Evolutionary conservation across 768 basidiomycete genomes (phyloP).

Genomic region (Sporobolomyces phaffii): DNA sequence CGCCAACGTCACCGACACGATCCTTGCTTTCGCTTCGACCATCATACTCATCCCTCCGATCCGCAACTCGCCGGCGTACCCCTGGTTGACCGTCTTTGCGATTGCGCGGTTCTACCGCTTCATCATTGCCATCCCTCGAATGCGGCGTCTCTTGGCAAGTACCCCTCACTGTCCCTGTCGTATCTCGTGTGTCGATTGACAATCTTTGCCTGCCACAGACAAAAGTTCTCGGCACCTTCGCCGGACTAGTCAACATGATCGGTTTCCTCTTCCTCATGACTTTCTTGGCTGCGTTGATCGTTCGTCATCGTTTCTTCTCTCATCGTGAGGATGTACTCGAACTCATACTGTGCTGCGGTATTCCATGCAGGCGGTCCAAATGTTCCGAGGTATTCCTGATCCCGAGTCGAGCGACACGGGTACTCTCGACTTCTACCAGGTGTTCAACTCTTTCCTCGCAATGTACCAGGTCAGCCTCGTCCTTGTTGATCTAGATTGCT

Average conservation of each 20-base stretch:
- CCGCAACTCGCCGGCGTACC: slow-evolving; percentile 59
- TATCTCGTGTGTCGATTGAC: too few species aligned
- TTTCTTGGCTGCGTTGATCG: slow-evolving; percentile 73
- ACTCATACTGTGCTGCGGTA: too few species aligned
- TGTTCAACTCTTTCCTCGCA: slow-evolving; percentile 77
- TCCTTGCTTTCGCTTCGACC: slow-evolving; percentile 66
- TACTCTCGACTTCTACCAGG: slow-evolving; percentile 67
- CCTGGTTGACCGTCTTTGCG: slow-evolving; percentile 87
- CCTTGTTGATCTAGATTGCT: background rate
- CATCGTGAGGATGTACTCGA: too few species aligned
- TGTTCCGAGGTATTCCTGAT: slow-evolving; percentile 66
- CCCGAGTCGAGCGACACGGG: slow-evolving; percentile 44
- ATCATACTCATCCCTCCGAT: slow-evolving; percentile 81
- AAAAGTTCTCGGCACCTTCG: slow-evolving; percentile 85
- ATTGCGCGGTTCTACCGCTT: slow-evolving; percentile 80
- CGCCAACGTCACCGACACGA: slow-evolving; percentile 66
- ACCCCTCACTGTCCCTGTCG: background rate
- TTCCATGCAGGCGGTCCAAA: slow-evolving; percentile 62
- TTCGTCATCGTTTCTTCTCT: slow-evolving; percentile 31
- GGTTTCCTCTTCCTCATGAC: slow-evolving; percentile 83
- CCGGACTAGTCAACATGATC: slow-evolving; percentile 83
- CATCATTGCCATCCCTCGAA: slow-evolving; percentile 79
- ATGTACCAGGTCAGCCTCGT: slow-evolving; percentile 56
- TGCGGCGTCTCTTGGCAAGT: slow-evolving; percentile 77
- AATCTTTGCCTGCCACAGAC: slow-evolving; percentile 53